phyloP scores from a whole-genome alignment of 257 asterid genomes.

The Fraxinus quadrangulata region DNA sequence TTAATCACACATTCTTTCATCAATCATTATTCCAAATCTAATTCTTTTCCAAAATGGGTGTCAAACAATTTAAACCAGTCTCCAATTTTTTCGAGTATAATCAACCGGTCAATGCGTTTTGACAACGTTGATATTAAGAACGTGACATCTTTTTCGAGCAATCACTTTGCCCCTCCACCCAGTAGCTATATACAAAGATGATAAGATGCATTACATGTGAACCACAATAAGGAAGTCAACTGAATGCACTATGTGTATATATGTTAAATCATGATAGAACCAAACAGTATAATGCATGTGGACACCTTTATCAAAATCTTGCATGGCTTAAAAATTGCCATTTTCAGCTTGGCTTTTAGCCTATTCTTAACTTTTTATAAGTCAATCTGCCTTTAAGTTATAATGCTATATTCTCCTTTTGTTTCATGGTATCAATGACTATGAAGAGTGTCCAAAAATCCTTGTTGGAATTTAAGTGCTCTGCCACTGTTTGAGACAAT shows the following conservation, averaged over 20 bases:
- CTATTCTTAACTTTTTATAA: conserved; percentile 30
- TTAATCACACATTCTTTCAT: no score
- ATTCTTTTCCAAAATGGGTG: no score
- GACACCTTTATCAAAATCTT: conserved; percentile 23
- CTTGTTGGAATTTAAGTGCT: background rate
- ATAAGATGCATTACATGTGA: conserved; percentile 52
- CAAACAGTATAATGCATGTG: background rate
- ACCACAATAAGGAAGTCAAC: conserved; percentile 59
- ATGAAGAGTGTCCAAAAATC: background rate
- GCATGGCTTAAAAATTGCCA: conserved; percentile 46
- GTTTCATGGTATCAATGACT: conserved; percentile 10
- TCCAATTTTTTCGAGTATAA: no score
- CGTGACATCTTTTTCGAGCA: background rate
- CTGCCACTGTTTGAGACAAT: background rate
- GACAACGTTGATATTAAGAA: background rate
- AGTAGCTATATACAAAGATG: conserved; percentile 50
- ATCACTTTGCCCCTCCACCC: conserved; percentile 25
- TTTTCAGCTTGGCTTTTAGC: conserved; percentile 20
- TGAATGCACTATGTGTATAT: conserved; percentile 36
- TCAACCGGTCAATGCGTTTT: no score
- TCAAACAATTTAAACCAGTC: no score
- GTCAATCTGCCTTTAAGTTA: conserved; percentile 39
- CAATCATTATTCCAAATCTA: no score
- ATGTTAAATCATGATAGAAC: conserved; percentile 38
- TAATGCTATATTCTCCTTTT: conserved; percentile 21